These are phyloP conservation scores for Yamadazyma takamatsuzukensis DNA, from an alignment of 805 yeast genomes.

Conservation along the genomic window DNA sequence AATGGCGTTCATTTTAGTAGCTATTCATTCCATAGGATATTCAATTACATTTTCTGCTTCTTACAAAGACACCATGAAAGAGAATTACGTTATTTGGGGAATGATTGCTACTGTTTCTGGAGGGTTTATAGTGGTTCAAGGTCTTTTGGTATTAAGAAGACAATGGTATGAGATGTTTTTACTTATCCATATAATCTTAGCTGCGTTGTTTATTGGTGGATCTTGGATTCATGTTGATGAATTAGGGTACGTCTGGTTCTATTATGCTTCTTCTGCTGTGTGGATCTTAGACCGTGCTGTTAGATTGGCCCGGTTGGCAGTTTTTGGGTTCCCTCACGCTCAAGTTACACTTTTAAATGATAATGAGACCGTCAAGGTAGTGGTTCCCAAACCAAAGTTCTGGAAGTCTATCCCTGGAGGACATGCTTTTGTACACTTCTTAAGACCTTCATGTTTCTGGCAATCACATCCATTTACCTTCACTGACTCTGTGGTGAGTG, in stretches of 20 bases:
- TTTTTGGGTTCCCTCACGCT: slow-evolving; percentile 35
- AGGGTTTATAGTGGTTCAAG: slow-evolving; percentile 27
- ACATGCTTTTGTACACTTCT: slow-evolving; percentile 37
- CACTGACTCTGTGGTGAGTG: slow-evolving; percentile 20
- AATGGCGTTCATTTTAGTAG: slow-evolving; percentile 21
- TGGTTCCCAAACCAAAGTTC: slow-evolving; percentile 30
- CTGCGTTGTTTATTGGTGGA: slow-evolving; percentile 42
- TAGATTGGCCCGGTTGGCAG: slow-evolving; percentile 23
- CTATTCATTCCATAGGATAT: slow-evolving; percentile 30
- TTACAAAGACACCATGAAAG: slow-evolving; percentile 13
- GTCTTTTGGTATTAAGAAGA: slow-evolving; percentile 31
- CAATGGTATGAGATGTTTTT: slow-evolving; percentile 36
- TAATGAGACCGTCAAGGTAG: slow-evolving; percentile 36
- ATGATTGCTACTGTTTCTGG: slow-evolving; percentile 35
- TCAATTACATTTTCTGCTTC: slow-evolving; percentile 13
- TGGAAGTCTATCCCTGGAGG: slow-evolving; percentile 41
- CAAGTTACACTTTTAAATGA: slow-evolving; percentile 26
- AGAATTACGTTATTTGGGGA: slow-evolving; percentile 30
- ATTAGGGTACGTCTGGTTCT: slow-evolving; percentile 28
- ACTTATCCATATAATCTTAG: slow-evolving; percentile 32
- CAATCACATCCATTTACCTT: slow-evolving; percentile 43
- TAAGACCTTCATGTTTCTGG: slow-evolving; percentile 33
- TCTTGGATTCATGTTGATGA: slow-evolving; percentile 39
- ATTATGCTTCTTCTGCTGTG: slow-evolving; percentile 29
- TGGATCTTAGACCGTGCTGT: slow-evolving; percentile 36